These are phyloP conservation scores for Schwanniomyces sp. DNA, from an alignment of 805 yeast genomes.

Conservation along the genomic window DNA sequence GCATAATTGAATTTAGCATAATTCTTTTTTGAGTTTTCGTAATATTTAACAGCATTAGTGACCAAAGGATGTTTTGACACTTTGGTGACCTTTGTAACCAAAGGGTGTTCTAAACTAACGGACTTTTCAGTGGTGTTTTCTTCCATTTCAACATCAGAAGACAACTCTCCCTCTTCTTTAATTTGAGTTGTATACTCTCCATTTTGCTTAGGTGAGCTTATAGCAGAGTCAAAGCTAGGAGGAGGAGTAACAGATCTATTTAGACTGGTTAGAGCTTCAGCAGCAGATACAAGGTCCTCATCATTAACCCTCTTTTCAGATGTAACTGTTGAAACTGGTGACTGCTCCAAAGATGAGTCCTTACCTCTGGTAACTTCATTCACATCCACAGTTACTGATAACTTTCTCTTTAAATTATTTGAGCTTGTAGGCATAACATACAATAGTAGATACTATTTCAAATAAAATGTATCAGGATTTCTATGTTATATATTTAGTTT, in stretches of 20 bases:
- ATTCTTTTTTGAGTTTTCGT: slow-evolving; percentile 45
- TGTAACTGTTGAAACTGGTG: background rate
- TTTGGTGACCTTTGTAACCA: slow-evolving; percentile 36
- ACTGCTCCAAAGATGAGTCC: background rate
- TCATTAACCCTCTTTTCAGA: slow-evolving; percentile 8
- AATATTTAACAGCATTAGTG: slow-evolving; percentile 49
- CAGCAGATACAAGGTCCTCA: slow-evolving; percentile 35
- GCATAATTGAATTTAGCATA: slow-evolving; percentile 56
- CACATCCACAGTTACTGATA: background rate
- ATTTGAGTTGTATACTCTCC: too few relatives aligned
- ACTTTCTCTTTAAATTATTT: background rate
- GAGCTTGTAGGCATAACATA: background rate
- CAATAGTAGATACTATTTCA: too few relatives aligned
- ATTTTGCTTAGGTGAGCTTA: background rate
- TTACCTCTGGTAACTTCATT: background rate
- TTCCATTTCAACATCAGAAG: background rate
- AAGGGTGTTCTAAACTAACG: slow-evolving; percentile 27
- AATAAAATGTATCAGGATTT: too few relatives aligned
- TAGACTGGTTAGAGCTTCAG: slow-evolving; percentile 41
- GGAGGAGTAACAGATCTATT: slow-evolving; percentile 23
- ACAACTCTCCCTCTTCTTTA: background rate
- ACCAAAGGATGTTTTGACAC: slow-evolving; percentile 43
- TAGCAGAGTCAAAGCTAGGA: slow-evolving; percentile 4
- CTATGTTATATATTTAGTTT: background rate
- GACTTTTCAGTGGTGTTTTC: background rate